Base-by-base conservation (phyloP, 495 filamentous ascomycete genomes). In the Penicillium steckii region DNA sequence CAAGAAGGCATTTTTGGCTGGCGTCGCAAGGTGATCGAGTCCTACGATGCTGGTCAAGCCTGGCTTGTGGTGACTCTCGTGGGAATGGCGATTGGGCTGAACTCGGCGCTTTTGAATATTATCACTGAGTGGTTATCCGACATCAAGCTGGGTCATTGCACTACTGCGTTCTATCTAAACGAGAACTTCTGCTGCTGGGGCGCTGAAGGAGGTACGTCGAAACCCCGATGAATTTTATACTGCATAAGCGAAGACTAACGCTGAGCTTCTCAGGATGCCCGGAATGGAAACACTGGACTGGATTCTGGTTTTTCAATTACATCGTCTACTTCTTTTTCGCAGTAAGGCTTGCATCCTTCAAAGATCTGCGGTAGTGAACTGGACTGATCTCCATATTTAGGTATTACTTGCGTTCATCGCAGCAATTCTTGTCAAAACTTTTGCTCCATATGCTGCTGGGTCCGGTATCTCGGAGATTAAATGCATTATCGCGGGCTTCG, bases 391-490 rank as follows among this genome's bases (percentile, higher is more conserved):
- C 60, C 24, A 56, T 27, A 4, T n/a, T 26, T 60, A 92, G 89
- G 81, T 87, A 2, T 55, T 90, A 4, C 95, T 98, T 66, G 86
- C 93, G 41, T 85, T 88, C 25, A 87, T 86, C 9, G 84, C 91
- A 1, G 95, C 91, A 2, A 83, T 78, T 30, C 77, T 98, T 13
- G 94, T 98, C 65, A 96, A 91, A 66, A 85, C 85, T 1, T 97
- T 95, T 70, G 91, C 94, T 9, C 95, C 94, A 12, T 98, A 98
- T 67, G 95, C 94, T 10, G 95, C 94, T 25, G 94, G 94, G 24
- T 97, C 92, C 19, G 94, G 94, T 42, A 98, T 98, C 50, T 97
- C 92, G 22, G 94, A 98, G 74, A 98, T 98, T 73, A 98, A 98
- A 71, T 97, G 94, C 70, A 98, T 98, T 59, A 96, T 98, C 61